These are phyloP conservation scores for Eimeria necatrix DNA, from an alignment of 169 alveolate species.

Conservation along the genomic window DNA sequence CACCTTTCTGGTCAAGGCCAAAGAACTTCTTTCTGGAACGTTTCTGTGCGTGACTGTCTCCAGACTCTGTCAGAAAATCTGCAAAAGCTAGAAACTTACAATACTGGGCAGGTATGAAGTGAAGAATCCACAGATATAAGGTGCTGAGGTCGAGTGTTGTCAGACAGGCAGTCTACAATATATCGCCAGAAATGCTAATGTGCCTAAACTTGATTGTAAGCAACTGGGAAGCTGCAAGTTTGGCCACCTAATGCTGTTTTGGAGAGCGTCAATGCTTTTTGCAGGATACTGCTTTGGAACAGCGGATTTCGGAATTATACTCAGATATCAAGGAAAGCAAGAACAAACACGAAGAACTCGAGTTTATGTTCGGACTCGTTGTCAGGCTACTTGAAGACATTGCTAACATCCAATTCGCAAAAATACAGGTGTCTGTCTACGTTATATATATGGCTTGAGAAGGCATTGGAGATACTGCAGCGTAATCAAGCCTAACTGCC, in stretches of 20 bases:
- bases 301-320: conserved; percentile 12
- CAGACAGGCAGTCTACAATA: too few relatives aligned
- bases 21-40: too few relatives aligned
- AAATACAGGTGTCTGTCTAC: conserved; percentile 15
- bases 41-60: not conserved
- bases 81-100: conserved; percentile 18
- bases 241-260: too few relatives aligned
- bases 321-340: conserved; percentile 44
- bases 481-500: not conserved
- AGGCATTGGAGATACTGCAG: not conserved
- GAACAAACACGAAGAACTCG: conserved; percentile 41
- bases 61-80: conserved; percentile 31
- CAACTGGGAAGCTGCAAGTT: too few relatives aligned
- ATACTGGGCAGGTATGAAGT: conserved; percentile 22
- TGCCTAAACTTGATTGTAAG: too few relatives aligned
- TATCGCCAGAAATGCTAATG: too few relatives aligned
- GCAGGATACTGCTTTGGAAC: conserved; percentile 55
- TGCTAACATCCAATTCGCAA: conserved; percentile 48
- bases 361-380: conserved; percentile 50
- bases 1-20: too few relatives aligned
- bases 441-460: not conserved
- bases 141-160: too few relatives aligned
- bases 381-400: conserved; percentile 61
- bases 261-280: not conserved
- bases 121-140: too few relatives aligned